Evolutionary conservation across 805 yeast species (phyloP).

Genomic region (Candida ortonii): DNA sequence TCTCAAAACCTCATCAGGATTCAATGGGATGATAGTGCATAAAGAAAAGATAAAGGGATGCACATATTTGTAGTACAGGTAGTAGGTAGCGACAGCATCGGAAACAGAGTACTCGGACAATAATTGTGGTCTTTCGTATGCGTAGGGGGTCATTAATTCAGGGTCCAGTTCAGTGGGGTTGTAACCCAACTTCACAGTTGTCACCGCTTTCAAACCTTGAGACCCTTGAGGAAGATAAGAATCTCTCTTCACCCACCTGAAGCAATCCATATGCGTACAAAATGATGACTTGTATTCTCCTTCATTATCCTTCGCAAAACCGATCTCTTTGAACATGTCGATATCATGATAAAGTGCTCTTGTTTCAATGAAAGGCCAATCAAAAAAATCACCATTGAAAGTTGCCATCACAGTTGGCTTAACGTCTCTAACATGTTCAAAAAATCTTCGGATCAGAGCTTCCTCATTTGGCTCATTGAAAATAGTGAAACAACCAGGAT

Average conservation of each 20-base stretch:
- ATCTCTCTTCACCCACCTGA: conserved; percentile 96
- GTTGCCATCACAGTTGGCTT: conserved; percentile 97
- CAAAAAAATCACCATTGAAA: conserved; percentile 97
- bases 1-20: conserved; percentile 93
- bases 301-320: conserved; percentile 83
- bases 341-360: conserved; percentile 81
- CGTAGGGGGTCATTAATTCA: conserved; percentile 97
- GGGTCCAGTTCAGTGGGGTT: conserved; percentile 97
- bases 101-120: conserved; percentile 97
- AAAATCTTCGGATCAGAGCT: conserved; percentile 69
- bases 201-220: conserved; percentile 96
- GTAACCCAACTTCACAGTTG: conserved; percentile 91
- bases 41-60: conserved; percentile 96
- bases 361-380: conserved; percentile 97
- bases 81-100: conserved; percentile 98
- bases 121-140: conserved; percentile 87
- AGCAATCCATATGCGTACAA: conserved; percentile 97
- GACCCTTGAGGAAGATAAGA: conserved; percentile 97
- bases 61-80: conserved; percentile 91
- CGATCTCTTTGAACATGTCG: conserved; percentile 89
- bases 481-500: conserved; percentile 83
- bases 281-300: conserved; percentile 91
- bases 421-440: conserved; percentile 84
- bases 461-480: conserved; percentile 88
- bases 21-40: conserved; percentile 91